These are phyloP conservation scores for Aspergillus pseudotamarii DNA, from an alignment of 2,329 filamentous ascomycete species.

Conservation along the genomic window DNA sequence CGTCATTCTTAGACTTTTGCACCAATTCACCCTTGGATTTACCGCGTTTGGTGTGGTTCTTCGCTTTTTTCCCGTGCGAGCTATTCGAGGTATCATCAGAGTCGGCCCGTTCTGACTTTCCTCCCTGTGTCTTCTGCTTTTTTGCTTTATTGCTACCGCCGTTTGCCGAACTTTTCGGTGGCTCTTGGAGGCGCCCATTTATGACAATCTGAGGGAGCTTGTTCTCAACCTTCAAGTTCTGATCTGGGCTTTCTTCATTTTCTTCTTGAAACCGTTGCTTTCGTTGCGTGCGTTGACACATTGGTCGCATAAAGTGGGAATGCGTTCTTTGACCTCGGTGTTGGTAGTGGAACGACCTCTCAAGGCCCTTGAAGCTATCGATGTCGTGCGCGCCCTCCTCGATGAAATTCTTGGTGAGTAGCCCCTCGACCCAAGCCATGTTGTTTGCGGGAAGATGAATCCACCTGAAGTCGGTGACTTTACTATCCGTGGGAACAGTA, in stretches of 20 bases:
- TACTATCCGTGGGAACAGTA: slow-evolving; percentile 50
- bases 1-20: slow-evolving; percentile 31
- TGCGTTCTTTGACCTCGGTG: slow-evolving; percentile 62
- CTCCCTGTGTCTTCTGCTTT: slow-evolving; percentile 31
- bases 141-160: slow-evolving; percentile 18
- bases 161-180: slow-evolving; percentile 11
- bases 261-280: slow-evolving; percentile 30
- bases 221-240: slow-evolving; percentile 15
- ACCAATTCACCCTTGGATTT: slow-evolving; percentile 25
- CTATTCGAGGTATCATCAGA: slow-evolving; percentile 28
- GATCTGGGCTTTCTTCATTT: slow-evolving; percentile 39
- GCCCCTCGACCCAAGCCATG: slow-evolving; percentile 62
- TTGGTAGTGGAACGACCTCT: slow-evolving; percentile 64
- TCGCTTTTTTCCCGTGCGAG: slow-evolving; percentile 32
- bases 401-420: slow-evolving; percentile 67
- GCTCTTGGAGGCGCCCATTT: slow-evolving; percentile 23
- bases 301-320: slow-evolving; percentile 64
- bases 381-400: slow-evolving; percentile 65
- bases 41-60: slow-evolving; percentile 29
- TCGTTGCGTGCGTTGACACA: slow-evolving; percentile 56
- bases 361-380: slow-evolving; percentile 64
- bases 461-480: slow-evolving; percentile 55
- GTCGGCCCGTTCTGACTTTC: slow-evolving; percentile 30
- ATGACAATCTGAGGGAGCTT: slow-evolving; percentile 22
- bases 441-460: slow-evolving; percentile 59